Evolutionary conservation across 2,329 filamentous ascomycete species (phyloP).

Genomic region (Acarospora socialis): DNA sequence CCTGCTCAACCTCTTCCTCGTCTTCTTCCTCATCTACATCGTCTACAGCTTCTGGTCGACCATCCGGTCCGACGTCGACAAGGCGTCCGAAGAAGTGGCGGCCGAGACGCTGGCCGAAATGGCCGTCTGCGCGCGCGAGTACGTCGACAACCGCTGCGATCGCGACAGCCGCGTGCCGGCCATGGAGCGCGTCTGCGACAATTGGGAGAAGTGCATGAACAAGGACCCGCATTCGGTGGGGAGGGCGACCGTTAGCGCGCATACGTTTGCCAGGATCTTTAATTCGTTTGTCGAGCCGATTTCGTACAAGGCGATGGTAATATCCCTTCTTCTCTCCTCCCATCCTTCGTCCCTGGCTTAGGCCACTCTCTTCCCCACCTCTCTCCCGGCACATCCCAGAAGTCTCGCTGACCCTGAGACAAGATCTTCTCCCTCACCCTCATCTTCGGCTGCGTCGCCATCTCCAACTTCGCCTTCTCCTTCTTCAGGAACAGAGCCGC

Average conservation of each 20-base stretch:
- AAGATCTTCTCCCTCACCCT: slow-evolving; percentile 30
- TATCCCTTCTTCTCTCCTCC: slow-evolving; percentile 26
- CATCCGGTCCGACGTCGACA: slow-evolving; percentile 59
- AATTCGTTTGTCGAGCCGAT: slow-evolving; percentile 89
- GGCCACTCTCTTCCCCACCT: too few species aligned
- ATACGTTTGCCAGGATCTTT: slow-evolving; percentile 82
- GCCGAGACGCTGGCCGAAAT: slow-evolving; percentile 54
- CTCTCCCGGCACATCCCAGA: too few species aligned
- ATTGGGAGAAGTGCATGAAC: slow-evolving; percentile 81
- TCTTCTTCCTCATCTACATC: slow-evolving; percentile 42
- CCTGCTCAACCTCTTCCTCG: slow-evolving; percentile 34
- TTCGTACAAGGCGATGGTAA: slow-evolving; percentile 65
- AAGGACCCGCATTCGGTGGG: slow-evolving; percentile 66
- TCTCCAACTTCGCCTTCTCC: slow-evolving; percentile 46
- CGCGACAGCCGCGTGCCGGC: slow-evolving; percentile 54
- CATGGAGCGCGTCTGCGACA: slow-evolving; percentile 55
- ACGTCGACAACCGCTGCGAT: slow-evolving; percentile 60
- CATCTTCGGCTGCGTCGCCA: slow-evolving; percentile 38
- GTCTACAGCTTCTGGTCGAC: slow-evolving; percentile 55
- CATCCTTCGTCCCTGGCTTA: too few species aligned
- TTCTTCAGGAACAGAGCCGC: slow-evolving; percentile 34
- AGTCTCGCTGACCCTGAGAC: too few species aligned
- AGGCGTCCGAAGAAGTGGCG: slow-evolving; percentile 55
- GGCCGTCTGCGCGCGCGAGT: slow-evolving; percentile 57
- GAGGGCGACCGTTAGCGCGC: slow-evolving; percentile 64